Evolutionary conservation across 2,329 filamentous ascomycete species (phyloP), one percentile per base, ranked within the genome.

Genomic region (Cryphonectria japonica): DNA sequence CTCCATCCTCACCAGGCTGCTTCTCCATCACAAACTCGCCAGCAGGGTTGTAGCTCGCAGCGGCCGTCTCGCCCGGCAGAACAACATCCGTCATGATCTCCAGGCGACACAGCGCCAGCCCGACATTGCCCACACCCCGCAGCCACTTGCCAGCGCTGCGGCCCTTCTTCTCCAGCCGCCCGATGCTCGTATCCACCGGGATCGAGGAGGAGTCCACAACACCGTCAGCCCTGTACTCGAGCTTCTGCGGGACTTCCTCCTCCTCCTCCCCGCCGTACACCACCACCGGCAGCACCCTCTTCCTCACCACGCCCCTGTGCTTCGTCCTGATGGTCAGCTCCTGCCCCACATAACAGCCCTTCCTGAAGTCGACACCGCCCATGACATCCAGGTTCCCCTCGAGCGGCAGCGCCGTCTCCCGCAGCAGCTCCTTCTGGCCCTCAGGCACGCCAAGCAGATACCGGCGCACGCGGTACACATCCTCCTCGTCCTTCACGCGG

Each of bases 261-360:
- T 82, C 80, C 14, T 19, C 59, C 19, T 0, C 59, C 13, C 34
- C 32, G 32, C 59, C 83, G 79, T 95, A 96, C 22, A 98, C 78
- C 74, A 92, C 82, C 46, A 95, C 90, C 0, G 96, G 96, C 67
- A 99, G 80, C 66, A 98, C 89, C 66, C 96, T 88, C 85, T 98
- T 97, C 73, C 96, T 87, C 57, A 99, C 93, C 22, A 99, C 93
- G 32, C 96, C 96, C 16, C 92, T 95, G 81, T 99, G 96, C 79
- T 95, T 92, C 1, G 96, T 99, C 59, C 96, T 91, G 75, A 98
- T 97, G 1, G 96, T 98, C 74, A 99, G 87, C 81, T 99, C 96
- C 82, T 99, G 96, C 0, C 96, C 96, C 9, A 98, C 89, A 80
- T 99, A 99, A 82, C 96, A 99, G 9, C 96, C 96, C 83, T 99